Base-by-base conservation (phyloP, 2,329 filamentous ascomycete species). In the Paraphaeosphaeria minitans region DNA sequence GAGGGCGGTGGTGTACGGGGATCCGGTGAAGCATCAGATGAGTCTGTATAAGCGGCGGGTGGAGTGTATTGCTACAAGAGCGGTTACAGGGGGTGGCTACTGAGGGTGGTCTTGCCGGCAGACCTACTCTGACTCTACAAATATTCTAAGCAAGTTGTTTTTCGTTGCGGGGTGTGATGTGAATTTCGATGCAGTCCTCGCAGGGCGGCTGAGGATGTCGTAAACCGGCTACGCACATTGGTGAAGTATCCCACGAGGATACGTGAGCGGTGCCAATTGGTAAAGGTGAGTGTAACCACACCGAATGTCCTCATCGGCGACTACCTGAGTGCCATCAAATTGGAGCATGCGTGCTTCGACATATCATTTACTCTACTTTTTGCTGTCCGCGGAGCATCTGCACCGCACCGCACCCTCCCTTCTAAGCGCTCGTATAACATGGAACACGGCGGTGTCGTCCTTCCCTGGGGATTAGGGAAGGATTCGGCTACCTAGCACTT, bases 1-100 rank as follows among this genome's bases (percentile, higher is more conserved):
- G 52, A 80, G 89, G 24, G 83, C 81, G 1, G 84, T 93, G 0
- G 81, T 96, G 4, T 96, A 92, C 84, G 92, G 92, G 0, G 92
- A 96, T 72, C 90, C 91, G 0, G 80, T 92, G 45, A 89, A 87
- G 72, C 92, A 96, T 78, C 82, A 87, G 66, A 96, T 96, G 92
- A 85, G 81, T 59, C 71, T 95, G 21, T 96, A 96, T 76, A 85
- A 86, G 14, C 84, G 83, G 21, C 79, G 92, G 54, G 85, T 96
- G 46, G 89, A 95, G 73, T 79, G 81, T 4, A 76, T 96, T 56
- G 90, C 90, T 12, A 87, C 88, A 1, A 86, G 83, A 58, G 90
- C 89, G 12, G 87, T 90, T 12, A 89, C 85, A 27, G 82, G 78
- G 53, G 76, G 75, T 51, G 72, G 65, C 2, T 64, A 55, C 46